A percentile compares a stretch with the other conserved stretches of the same genome.
Conservation (phyloP, 2,329 filamentous ascomycete genomes). For the Mycosphaerella sp. region DNA sequence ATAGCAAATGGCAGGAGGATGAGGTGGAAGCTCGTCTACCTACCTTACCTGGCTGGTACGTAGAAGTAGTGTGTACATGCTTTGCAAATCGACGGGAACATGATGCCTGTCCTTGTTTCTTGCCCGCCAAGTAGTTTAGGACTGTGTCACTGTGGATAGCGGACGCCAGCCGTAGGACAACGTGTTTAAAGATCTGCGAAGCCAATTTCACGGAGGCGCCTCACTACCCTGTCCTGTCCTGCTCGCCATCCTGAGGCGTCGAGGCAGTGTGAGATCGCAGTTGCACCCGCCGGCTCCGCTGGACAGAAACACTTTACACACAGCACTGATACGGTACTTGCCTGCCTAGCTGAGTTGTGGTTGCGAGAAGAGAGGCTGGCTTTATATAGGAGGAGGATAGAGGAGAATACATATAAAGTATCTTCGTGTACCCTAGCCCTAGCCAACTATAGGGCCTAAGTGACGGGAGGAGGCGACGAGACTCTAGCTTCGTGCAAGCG, state of each 20-base stretch:
- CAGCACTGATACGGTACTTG: too few relatives aligned
- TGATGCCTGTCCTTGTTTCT: constrained; percentile 6
- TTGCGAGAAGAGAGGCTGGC: too few relatives aligned
- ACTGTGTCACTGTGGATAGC: not conserved
- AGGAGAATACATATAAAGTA: too few relatives aligned
- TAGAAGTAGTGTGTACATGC: not conserved
- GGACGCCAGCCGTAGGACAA: constrained; percentile 1
- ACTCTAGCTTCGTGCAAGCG: not conserved
- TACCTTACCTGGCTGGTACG: too few relatives aligned
- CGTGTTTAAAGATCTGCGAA: constrained; percentile 4
- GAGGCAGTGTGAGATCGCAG: not conserved
- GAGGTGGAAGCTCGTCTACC: not conserved
- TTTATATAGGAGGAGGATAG: too few relatives aligned
- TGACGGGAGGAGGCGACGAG: too few relatives aligned
- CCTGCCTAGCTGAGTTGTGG: too few relatives aligned
- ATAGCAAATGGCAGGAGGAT: not conserved
- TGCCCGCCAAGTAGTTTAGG: not conserved
- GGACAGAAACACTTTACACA: too few relatives aligned
- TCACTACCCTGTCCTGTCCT: too few relatives aligned
- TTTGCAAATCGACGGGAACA: not conserved
- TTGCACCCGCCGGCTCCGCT: too few relatives aligned
- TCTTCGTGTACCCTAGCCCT: too few relatives aligned
- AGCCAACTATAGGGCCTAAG: too few relatives aligned
- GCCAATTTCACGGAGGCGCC: not conserved
- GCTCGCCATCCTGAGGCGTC: not conserved